phyloP scores from a whole-genome alignment of 345 rosid species.

The Firmiana major region DNA sequence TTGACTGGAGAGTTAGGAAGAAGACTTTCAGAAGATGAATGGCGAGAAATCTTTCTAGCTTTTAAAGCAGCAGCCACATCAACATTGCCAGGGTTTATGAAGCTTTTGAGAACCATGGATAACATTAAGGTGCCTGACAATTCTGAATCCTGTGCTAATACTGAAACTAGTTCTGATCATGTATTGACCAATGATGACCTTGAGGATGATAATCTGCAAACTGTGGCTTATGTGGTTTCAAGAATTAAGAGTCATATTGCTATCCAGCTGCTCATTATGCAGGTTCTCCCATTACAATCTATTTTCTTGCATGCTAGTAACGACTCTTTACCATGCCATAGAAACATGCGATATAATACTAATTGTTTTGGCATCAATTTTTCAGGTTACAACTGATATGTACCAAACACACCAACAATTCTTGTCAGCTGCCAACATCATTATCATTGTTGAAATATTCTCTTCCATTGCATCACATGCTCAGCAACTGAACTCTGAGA shows the following conservation, averaged over 20 bases:
- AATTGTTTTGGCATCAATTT: constrained; percentile 16
- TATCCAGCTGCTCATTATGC: constrained; percentile 66
- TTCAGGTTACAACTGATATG: constrained; percentile 68
- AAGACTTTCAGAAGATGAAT: constrained; percentile 64
- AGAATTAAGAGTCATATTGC: constrained; percentile 80
- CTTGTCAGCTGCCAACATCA: constrained; percentile 43
- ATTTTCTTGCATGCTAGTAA: background rate
- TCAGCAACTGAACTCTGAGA: constrained; percentile 53
- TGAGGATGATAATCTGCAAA: constrained; percentile 71
- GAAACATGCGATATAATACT: constrained; percentile 1
- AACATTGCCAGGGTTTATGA: constrained; percentile 61
- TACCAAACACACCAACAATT: constrained; percentile 46
- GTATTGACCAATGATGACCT: constrained; percentile 48
- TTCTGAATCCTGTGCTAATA: constrained; percentile 34
- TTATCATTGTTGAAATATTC: constrained; percentile 49
- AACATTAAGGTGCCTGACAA: constrained; percentile 40
- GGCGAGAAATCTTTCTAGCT: constrained; percentile 57
- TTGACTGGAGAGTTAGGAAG: constrained; percentile 58
- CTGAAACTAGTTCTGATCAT: constrained; percentile 58
- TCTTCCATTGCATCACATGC: constrained; percentile 66
- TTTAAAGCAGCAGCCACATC: constrained; percentile 70
- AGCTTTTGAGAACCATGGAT: constrained; percentile 68
- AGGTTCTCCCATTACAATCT: constrained; percentile 39
- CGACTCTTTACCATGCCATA: background rate
- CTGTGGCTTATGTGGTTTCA: constrained; percentile 68